A percentile compares a stretch with the other conserved stretches of the same genome.
Evolutionary conservation across 768 basidiomycete genomes (phyloP).

Genomic region (Gloeopeniophorella convolvens): DNA sequence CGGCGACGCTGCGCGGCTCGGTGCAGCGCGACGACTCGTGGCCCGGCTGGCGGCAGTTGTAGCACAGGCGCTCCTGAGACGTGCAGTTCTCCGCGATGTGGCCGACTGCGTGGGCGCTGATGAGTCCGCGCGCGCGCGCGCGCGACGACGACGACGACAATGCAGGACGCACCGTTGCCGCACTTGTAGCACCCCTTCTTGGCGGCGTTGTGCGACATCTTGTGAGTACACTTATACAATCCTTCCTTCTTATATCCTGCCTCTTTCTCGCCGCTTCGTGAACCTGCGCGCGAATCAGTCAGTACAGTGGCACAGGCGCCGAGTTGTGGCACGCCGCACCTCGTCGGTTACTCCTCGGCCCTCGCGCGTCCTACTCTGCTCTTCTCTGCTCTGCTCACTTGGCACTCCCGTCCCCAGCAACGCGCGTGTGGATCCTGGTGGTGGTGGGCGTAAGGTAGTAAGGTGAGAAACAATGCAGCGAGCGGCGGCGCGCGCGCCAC

Average conservation of each 20-base stretch:
- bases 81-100: conserved; percentile 92
- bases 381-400: conserved; percentile 7
- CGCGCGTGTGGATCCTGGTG: too few relatives aligned
- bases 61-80: conserved; percentile 84
- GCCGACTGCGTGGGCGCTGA: conserved; percentile 50
- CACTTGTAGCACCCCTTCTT: conserved; percentile 93
- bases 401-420: conserved; percentile 20
- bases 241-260: not conserved
- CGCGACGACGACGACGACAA: too few relatives aligned
- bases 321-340: too few relatives aligned
- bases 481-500: too few relatives aligned
- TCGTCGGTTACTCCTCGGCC: too few relatives aligned
- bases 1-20: conserved; percentile 70
- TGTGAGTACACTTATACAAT: conserved; percentile 26
- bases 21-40: conserved; percentile 89
- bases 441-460: too few relatives aligned
- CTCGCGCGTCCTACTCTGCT: conserved; percentile 15
- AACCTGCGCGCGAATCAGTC: not conserved
- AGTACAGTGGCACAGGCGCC: too few relatives aligned
- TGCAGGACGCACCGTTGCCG: conserved; percentile 69
- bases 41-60: conserved; percentile 92
- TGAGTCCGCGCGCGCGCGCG: conserved; percentile 19
- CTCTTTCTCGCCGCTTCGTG: conserved; percentile 4
- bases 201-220: conserved; percentile 78
- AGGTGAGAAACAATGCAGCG: too few relatives aligned